A percentile compares a stretch with the other conserved stretches of the same genome.
Evolutionary conservation across 2,329 filamentous ascomycete species (phyloP).

Genomic region (Sclerotinia nivalis): DNA sequence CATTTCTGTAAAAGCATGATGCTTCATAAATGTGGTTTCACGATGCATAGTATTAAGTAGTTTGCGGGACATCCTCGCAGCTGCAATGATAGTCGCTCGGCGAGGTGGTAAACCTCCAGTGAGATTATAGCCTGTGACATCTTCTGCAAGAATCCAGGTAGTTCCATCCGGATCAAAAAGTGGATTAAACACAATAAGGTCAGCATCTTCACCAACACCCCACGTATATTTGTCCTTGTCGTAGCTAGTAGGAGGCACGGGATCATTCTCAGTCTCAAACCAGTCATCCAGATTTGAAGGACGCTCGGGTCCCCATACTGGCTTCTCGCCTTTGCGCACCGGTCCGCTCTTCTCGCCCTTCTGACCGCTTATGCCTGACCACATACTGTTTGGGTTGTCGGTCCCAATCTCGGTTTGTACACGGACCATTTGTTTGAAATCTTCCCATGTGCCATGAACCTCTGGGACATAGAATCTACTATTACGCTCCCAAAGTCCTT

Average conservation of each 20-base stretch:
- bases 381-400: constrained; percentile 65
- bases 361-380: constrained; percentile 51
- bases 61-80: constrained; percentile 76
- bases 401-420: constrained; percentile 73
- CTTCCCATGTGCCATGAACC: constrained; percentile 76
- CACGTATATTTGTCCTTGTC: constrained; percentile 81
- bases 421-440: constrained; percentile 75
- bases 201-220: constrained; percentile 88
- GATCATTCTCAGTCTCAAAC: constrained; percentile 72
- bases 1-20: constrained; percentile 95
- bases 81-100: constrained; percentile 85
- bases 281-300: constrained; percentile 68
- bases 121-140: constrained; percentile 82
- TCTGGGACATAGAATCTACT: constrained; percentile 75
- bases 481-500: constrained; percentile 80
- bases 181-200: constrained; percentile 88
- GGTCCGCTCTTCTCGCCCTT: constrained; percentile 38
- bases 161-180: constrained; percentile 89
- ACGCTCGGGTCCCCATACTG: constrained; percentile 82
- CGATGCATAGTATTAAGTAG: constrained; percentile 86
- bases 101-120: constrained; percentile 65
- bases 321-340: constrained; percentile 53
- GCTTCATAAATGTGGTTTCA: constrained; percentile 80
- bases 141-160: constrained; percentile 77
- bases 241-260: constrained; percentile 67